Percentiles rank a stretch among this genome's conserved stretches.
phyloP scores from a whole-genome alignment of 768 basidiomycete genomes.

The Xerocomus brunneocitrinus region DNA sequence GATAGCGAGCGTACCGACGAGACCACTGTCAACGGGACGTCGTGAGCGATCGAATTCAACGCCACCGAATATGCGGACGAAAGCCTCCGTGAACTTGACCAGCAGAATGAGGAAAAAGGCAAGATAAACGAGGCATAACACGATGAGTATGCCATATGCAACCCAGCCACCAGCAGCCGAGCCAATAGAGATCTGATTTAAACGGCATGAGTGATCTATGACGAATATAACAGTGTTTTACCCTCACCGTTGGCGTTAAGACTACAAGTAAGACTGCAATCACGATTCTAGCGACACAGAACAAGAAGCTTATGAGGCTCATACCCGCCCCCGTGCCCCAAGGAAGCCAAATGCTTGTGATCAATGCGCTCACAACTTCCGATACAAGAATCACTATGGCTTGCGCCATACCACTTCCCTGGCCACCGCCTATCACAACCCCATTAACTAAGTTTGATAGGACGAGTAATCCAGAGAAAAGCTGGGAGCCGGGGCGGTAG shows the following conservation, averaged over 20 bases:
- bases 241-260: slow-evolving; percentile 77
- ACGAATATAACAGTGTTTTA: not conserved
- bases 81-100: slow-evolving; percentile 79
- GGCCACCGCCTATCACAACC: slow-evolving; percentile 83
- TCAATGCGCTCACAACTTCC: slow-evolving; percentile 81
- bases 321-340: slow-evolving; percentile 97
- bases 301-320: slow-evolving; percentile 92
- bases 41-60: slow-evolving; percentile 82
- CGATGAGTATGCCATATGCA: slow-evolving; percentile 85
- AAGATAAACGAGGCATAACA: slow-evolving; percentile 76
- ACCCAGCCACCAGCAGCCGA: slow-evolving; percentile 85
- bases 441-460: slow-evolving; percentile 80
- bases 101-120: slow-evolving; percentile 78
- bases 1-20: slow-evolving; percentile 79
- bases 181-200: slow-evolving; percentile 74
- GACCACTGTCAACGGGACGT: slow-evolving; percentile 76
- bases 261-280: slow-evolving; percentile 89
- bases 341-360: slow-evolving; percentile 91
- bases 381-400: slow-evolving; percentile 85
- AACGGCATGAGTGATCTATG: slow-evolving; percentile 9
- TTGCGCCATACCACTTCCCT: slow-evolving; percentile 86
- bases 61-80: slow-evolving; percentile 70
- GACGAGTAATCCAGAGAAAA: slow-evolving; percentile 81
- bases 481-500: slow-evolving; percentile 85
- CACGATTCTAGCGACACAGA: slow-evolving; percentile 87